These are phyloP conservation scores for Thuidium tamariscinum DNA, from an alignment of 225 moss, liverwort and hornwort genomes.

Conservation along the genomic window DNA sequence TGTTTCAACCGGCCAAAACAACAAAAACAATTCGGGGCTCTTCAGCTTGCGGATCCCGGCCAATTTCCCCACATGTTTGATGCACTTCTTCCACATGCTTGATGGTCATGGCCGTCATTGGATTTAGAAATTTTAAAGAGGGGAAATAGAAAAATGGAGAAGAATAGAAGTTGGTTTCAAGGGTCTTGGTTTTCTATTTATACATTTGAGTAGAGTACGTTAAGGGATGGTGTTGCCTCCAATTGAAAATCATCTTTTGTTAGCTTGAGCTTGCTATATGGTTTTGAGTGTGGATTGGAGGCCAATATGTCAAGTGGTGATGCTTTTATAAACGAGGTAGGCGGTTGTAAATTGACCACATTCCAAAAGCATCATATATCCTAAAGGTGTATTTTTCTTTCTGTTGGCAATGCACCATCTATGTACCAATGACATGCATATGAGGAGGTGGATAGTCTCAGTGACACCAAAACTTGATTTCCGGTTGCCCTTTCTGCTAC, in stretches of 20 bases:
- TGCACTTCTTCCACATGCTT: background rate
- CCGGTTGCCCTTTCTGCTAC: accelerated
- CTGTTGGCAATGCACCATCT: no score
- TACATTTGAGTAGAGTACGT: accelerated
- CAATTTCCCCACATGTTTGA: background rate
- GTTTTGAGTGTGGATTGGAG: background rate
- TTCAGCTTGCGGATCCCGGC: accelerated
- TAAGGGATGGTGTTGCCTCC: background rate
- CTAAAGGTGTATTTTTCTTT: accelerated
- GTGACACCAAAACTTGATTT: background rate
- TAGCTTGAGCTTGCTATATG: background rate
- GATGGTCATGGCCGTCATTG: accelerated
- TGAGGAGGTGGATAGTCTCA: no score
- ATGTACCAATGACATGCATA: no score
- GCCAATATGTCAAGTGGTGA: accelerated
- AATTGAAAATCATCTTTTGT: background rate
- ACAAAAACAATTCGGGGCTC: no score
- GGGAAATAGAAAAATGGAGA: no score
- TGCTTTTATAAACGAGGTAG: background rate
- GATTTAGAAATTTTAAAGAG: background rate
- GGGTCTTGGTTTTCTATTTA: background rate
- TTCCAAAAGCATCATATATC: accelerated
- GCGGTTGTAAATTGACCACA: background rate
- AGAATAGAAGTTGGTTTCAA: background rate
- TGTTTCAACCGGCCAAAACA: background rate